These are phyloP conservation scores for Trichocladium uniseriatum DNA, from an alignment of 495 filamentous ascomycete genomes.

Conservation along the genomic window DNA sequence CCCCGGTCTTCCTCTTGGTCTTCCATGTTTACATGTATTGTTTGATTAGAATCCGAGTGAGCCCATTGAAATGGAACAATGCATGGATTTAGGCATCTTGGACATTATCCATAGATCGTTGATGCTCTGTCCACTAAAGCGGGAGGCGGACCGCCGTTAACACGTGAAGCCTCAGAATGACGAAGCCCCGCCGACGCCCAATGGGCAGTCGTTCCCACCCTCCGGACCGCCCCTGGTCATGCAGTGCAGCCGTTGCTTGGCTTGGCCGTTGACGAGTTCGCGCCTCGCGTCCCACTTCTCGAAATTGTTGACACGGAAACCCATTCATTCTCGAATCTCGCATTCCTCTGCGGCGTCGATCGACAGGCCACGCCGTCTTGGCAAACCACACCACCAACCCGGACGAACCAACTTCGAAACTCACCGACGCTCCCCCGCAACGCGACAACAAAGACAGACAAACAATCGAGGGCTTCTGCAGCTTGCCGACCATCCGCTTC, in stretches of 20 bases:
- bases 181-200: constrained; percentile 14
- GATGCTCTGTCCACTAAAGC: too few species aligned
- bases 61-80: too few species aligned
- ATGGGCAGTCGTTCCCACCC: constrained; percentile 10
- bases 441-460: background rate
- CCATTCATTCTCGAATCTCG: background rate
- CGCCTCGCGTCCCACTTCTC: constrained; percentile 23
- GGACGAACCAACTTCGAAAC: background rate
- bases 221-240: background rate
- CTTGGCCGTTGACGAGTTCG: background rate
- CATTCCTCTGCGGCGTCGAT: background rate
- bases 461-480: background rate
- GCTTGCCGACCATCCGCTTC: background rate
- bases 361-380: background rate
- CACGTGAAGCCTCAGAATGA: constrained; percentile 18
- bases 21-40: too few species aligned
- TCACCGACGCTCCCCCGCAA: background rate
- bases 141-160: background rate
- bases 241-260: background rate
- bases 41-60: too few species aligned
- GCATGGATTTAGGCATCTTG: too few species aligned
- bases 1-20: too few species aligned
- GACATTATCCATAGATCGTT: background rate
- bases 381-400: background rate
- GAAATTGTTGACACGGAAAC: constrained; percentile 30